Evolutionary conservation across 2,329 filamentous ascomycete species (phyloP), one percentile per base, ranked within the genome.

Genomic region (Colletotrichum liaoningense): DNA sequence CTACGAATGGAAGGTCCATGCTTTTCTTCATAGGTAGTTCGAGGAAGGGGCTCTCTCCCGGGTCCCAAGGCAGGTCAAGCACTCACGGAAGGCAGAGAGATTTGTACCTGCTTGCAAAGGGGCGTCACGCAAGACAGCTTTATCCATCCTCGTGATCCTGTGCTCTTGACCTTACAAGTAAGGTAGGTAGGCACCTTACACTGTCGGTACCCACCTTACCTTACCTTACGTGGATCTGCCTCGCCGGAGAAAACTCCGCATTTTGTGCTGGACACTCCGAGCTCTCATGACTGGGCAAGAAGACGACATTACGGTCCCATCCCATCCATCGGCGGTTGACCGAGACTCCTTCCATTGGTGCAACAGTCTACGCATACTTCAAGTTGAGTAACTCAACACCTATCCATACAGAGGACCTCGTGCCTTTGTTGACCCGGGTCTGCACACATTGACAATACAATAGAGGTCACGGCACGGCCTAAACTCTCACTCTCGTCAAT

Each of bases 161-260:
- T 11, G 7, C 26, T 58, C 60, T 28, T 54, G n/a, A 14, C 42
- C 42, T 19, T 35, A 35, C 24, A 22, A 22, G 22, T 22, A 24
- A 24, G 24, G 24, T 24, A 24, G 30, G 30, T 33, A 35, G 33
- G 33, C 12, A 38, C 35, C 28, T 30, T 30, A 35, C 33, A 35
- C 33, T 12, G 33, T 16, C 38, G 38, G 14, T 28, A 28, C 26
- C 26, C 3, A 24, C 24, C 24, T 22, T 22, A 22, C 22, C 22
- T 22, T 42, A 42, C 14, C 35, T 42, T 42, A 42, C 6, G 38
- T 42, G 38, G 38, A 12, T 28, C 8, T 52, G n/a, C 26, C 5
- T 46, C 60, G 19, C 57, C 69, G 69, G 69, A 71, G 63, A 72
- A 58, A 62, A 72, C 64, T 72, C 69, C 69, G 42, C 42, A 57